Conservation (phyloP, 2,329 filamentous ascomycete species). For the Lachnellula willkommii region DNA sequence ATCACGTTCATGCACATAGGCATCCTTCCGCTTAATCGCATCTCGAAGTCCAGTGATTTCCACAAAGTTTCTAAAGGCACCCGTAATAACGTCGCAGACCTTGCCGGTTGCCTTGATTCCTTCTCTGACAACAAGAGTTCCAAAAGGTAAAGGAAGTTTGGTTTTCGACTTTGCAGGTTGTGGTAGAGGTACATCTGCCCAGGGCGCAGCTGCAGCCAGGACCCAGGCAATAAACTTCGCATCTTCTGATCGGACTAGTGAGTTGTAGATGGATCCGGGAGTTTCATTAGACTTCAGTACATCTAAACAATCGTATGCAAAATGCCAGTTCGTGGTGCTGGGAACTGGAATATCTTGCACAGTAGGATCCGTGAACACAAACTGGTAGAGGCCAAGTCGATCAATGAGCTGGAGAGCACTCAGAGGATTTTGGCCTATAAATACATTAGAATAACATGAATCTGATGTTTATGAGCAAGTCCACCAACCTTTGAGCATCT, state of each 20-base stretch:
- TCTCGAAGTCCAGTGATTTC: constrained; percentile 61
- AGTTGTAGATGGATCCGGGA: constrained; percentile 44
- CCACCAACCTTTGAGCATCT: constrained; percentile 70
- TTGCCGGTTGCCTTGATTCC: constrained; percentile 78
- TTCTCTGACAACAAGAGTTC: constrained; percentile 63
- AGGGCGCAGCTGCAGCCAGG: constrained; percentile 69
- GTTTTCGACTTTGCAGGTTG: constrained; percentile 33
- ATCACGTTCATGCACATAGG: constrained; percentile 51
- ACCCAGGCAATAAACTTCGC: constrained; percentile 72
- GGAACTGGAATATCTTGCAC: constrained; percentile 48
- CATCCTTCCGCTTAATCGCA: constrained; percentile 42
- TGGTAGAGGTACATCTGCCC: constrained; percentile 49
- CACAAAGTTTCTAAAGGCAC: constrained; percentile 55
- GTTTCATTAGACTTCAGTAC: constrained; percentile 41
- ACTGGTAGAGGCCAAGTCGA: constrained; percentile 60
- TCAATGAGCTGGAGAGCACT: constrained; percentile 61
- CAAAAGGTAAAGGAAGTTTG: constrained; percentile 53
- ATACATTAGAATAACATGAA: constrained; percentile 13
- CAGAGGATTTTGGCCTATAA: constrained; percentile 51
- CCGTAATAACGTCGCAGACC: constrained; percentile 60
- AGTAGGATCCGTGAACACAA: constrained; percentile 67
- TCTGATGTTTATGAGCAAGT: constrained; percentile 12
- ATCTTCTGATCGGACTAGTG: constrained; percentile 57
- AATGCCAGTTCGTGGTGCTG: constrained; percentile 54
- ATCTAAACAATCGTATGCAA: constrained; percentile 60